Evolutionary conservation across 1,284 basidiomycete genomes (phyloP).

Genomic region (Ustilago tritici): DNA sequence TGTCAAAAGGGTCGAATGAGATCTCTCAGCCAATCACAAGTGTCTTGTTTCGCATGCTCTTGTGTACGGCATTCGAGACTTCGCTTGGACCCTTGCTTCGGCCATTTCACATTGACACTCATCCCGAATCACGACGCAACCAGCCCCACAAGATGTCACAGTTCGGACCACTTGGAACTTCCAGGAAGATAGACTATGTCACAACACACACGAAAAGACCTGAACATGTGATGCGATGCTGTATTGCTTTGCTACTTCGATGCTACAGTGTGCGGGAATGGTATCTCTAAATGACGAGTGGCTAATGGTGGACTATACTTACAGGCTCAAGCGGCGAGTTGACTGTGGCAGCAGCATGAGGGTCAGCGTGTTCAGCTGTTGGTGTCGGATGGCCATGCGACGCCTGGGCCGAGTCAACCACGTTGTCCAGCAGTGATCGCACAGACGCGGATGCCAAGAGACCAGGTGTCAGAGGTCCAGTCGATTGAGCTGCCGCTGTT

Average conservation of each 20-base stretch:
- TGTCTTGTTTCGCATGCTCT: not conserved
- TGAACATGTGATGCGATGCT: not conserved
- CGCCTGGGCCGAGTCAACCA: constrained; percentile 44
- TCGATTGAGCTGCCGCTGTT: constrained; percentile 13
- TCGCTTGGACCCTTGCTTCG: not conserved
- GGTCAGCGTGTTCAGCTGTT: constrained; percentile 17
- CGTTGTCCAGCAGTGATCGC: constrained; percentile 32
- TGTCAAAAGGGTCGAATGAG: too few species aligned
- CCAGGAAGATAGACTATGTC: not conserved
- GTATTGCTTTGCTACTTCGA: constrained; percentile 7
- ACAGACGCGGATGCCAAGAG: constrained; percentile 30
- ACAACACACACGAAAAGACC: not conserved
- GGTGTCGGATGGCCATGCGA: constrained; percentile 45
- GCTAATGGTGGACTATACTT: not conserved
- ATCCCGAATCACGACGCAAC: too few species aligned
- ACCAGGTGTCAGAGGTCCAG: constrained; percentile 27
- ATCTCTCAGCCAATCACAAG: not conserved
- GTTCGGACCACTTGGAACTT: not conserved
- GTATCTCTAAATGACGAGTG: not conserved
- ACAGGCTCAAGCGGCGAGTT: constrained; percentile 9
- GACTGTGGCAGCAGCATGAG: constrained; percentile 1
- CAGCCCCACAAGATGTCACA: too few species aligned
- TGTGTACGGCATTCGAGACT: not conserved
- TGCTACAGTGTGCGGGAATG: constrained; percentile 1
- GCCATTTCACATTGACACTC: too few species aligned